Evolutionary conservation across 1,284 basidiomycete species (phyloP), one percentile per base, ranked within the genome.

Genomic region (Ganoderma lingzhi): DNA sequence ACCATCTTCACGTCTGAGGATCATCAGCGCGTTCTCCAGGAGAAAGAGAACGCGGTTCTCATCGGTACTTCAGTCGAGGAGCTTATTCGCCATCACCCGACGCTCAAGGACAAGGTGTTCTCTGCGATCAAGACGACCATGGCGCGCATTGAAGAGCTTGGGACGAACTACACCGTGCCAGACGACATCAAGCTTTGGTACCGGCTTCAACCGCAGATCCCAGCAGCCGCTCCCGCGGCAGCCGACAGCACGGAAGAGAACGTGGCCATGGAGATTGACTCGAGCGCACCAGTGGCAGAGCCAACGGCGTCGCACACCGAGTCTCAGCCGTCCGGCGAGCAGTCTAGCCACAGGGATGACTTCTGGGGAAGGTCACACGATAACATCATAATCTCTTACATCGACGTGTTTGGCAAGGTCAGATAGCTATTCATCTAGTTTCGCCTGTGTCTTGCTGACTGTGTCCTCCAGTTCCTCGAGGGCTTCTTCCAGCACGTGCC

Each of bases 71-170:
- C 94, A 17, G 90, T 99, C 45, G 98, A 99, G 77, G 98, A 99
- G 79, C 91, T 99, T 66, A 93, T 98, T 70, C 91, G 98, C 6
- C 98, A 99, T 78, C 98, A 99, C 79, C 98, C 98, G 2, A 86
- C 88, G 1, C 84, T 99, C 66, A 97, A 97, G 79, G 81, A 87
- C 6, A 80, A 90, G 45, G 92, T 98, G 2, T 92, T 98, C 74
- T 88, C 93, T 23, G 87, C 93, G 1, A 83, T 96, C 67, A 90
- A 91, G 64, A 82, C 85, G 0, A 90, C 92, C 1, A 82, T 99
- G 73, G 83, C 86, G 67, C 88, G 87, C 77, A 92, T 98, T 44
- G 90, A 94, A 77, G 87, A 89, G 64, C 81, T 94, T 2, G 96
- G 94, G 19, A 86, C 85, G 63, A 79, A 81, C 4, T 95, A 87